Conservation (phyloP, 257 asterid genomes). For the Prunella vulgaris region DNA sequence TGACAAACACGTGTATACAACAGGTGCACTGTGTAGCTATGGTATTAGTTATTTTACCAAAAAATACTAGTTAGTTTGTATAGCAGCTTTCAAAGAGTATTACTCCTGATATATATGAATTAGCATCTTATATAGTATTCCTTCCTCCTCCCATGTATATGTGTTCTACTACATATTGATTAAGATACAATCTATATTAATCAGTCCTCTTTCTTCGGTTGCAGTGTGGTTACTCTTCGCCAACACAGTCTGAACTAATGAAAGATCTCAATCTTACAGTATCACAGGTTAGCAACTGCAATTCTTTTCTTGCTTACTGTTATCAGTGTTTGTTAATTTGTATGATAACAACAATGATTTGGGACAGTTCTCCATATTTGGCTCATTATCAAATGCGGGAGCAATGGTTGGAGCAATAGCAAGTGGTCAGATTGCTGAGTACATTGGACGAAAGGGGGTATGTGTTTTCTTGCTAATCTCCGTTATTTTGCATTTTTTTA, state of each 20-base stretch:
- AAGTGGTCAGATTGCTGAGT: constrained; percentile 95
- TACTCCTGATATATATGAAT: not conserved
- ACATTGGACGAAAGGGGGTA: constrained; percentile 70
- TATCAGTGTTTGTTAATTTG: not conserved
- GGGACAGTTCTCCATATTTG: constrained; percentile 76
- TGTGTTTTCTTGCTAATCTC: not conserved
- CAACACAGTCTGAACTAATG: constrained; percentile 59
- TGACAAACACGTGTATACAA: not conserved
- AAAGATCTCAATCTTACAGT: constrained; percentile 64
- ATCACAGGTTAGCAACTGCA: constrained; percentile 50
- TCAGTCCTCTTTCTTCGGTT: constrained; percentile 19
- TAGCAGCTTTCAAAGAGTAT: too few species aligned
- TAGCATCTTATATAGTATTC: not conserved
- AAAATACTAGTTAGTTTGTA: not conserved
- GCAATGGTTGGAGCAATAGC: constrained; percentile 98
- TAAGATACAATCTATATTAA: constrained; percentile 18
- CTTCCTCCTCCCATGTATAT: not conserved
- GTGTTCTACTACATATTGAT: constrained; percentile 2
- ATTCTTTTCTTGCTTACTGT: not conserved
- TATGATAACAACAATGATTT: constrained; percentile 13
- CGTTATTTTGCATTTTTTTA: not conserved
- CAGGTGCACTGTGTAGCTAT: too few species aligned
- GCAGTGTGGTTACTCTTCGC: constrained; percentile 85
- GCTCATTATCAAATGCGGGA: constrained; percentile 84
- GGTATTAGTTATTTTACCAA: not conserved